Evolutionary conservation across 352 stramenopile species (phyloP), one percentile per base, ranked within the genome.

Genomic region (Globisporangium canariense): DNA sequence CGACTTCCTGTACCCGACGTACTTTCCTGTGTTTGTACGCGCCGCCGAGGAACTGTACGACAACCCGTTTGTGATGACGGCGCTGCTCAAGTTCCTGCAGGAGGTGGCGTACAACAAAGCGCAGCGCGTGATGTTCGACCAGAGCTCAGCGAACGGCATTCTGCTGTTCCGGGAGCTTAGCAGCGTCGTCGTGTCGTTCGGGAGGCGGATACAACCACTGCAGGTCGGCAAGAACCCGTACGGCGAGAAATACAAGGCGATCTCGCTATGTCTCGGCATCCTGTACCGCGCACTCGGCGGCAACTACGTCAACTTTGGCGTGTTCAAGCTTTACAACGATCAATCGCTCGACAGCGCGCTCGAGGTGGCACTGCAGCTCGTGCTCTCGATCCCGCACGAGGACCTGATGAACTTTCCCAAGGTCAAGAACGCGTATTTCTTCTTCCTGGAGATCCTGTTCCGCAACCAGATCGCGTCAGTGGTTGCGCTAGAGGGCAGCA

Each of bases 291-390:
- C 84, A 13, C 65, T 95, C 28, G 86, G 86, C 56, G 97, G 97
- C 28, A 98, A 98, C 68, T 99, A 99, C 73, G 96, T 99, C 57
- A 99, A 98, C 73, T 99, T 99, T 76, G 97, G 97, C 60, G 97
- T 99, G 25, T 99, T 99, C 78, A 93, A 97, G 71, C 79, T 99
- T 45, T 99, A 99, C 80, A 98, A 98, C 67, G 97, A 99, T 79
- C 83, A 94, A 68, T 94, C 87, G 28, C 70, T 93, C 43, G 94
- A 99, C 62, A 97, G 96, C 73, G 92, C 97, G 22, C 73, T 99
- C 25, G 94, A 99, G 69, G 68, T 98, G 32, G 93, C 90, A 18
- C 67, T 99, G 63, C 89, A 98, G 68, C 85, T 99, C 70, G 87
- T 96, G 40, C 78, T 99, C 20, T 97, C 88, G 43, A 98, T 99